Evolutionary conservation across 169 alveolate species (phyloP).

Genomic region (Eimeria brunetti): DNA sequence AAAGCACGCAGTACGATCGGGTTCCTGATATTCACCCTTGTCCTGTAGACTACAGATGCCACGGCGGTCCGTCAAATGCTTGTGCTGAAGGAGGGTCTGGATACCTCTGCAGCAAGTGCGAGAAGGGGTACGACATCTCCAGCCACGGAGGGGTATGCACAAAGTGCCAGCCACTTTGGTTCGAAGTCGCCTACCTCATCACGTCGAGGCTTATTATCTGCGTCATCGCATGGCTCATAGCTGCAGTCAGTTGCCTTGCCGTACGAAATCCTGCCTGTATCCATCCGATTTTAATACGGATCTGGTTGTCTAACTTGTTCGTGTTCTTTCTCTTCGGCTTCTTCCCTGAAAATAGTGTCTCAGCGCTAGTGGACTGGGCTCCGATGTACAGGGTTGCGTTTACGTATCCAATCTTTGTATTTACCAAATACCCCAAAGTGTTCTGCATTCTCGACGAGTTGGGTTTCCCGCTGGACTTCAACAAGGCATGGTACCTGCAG

Average conservation of each 20-base stretch:
- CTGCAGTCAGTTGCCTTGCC: conserved; percentile 66
- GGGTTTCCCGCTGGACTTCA: conserved; percentile 59
- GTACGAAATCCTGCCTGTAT: conserved; percentile 70
- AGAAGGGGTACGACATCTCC: conserved; percentile 59
- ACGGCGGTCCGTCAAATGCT: conserved; percentile 76
- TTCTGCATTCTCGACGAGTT: conserved; percentile 62
- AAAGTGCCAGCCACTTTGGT: conserved; percentile 68
- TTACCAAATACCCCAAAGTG: conserved; percentile 58
- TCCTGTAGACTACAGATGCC: conserved; percentile 74
- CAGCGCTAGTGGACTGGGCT: conserved; percentile 63
- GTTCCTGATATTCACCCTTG: conserved; percentile 81
- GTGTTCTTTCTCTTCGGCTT: conserved; percentile 73
- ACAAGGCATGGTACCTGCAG: conserved; percentile 74
- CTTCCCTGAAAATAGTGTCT: conserved; percentile 75
- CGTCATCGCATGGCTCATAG: conserved; percentile 71
- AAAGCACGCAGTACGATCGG: conserved; percentile 48
- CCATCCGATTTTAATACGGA: conserved; percentile 78
- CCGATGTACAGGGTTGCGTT: conserved; percentile 69
- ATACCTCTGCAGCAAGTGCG: conserved; percentile 81
- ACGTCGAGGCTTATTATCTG: conserved; percentile 72
- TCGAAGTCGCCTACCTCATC: conserved; percentile 25
- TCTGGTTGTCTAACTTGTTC: conserved; percentile 74
- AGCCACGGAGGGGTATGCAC: conserved; percentile 64
- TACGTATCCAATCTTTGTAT: conserved; percentile 50
- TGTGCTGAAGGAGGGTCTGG: conserved; percentile 81